These are phyloP conservation scores for Apiospora saccharicola DNA, from an alignment of 2,329 filamentous ascomycete genomes.

Conservation along the genomic window DNA sequence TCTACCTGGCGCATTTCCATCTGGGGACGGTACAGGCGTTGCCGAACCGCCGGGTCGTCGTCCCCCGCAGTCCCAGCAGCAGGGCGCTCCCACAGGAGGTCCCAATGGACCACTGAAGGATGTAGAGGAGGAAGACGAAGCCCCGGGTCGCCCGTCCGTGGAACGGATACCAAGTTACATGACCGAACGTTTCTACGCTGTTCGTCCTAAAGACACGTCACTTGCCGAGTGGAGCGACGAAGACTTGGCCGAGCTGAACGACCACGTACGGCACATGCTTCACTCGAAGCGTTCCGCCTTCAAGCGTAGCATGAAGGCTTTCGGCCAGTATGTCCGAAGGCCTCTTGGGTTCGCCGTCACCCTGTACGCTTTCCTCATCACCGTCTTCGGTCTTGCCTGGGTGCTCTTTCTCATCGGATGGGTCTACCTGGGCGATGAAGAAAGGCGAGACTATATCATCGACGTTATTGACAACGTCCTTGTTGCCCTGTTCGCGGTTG, in stretches of 20 bases:
- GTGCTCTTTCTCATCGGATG: slow-evolving; percentile 91
- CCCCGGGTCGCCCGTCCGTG: slow-evolving; percentile 35
- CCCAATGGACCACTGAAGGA: slow-evolving; percentile 34
- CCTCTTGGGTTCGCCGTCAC: slow-evolving; percentile 86
- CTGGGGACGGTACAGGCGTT: background rate
- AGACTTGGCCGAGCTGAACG: slow-evolving; percentile 80
- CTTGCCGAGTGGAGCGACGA: slow-evolving; percentile 78
- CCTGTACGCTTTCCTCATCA: slow-evolving; percentile 82
- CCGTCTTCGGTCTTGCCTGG: slow-evolving; percentile 85
- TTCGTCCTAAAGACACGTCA: slow-evolving; percentile 76
- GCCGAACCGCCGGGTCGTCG: background rate
- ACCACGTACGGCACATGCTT: slow-evolving; percentile 86
- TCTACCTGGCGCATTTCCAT: background rate
- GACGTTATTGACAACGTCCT: slow-evolving; percentile 76
- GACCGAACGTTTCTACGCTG: slow-evolving; percentile 77
- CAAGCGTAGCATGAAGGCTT: slow-evolving; percentile 81
- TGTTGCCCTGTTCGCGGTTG: slow-evolving; percentile 74
- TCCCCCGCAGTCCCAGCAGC: background rate
- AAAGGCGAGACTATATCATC: slow-evolving; percentile 72
- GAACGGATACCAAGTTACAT: slow-evolving; percentile 62
- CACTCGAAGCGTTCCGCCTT: slow-evolving; percentile 82
- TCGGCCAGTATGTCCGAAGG: slow-evolving; percentile 78
- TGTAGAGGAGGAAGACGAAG: slow-evolving; percentile 30
- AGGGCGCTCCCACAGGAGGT: slow-evolving; percentile 28
- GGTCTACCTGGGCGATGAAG: slow-evolving; percentile 76